Percentiles rank a stretch among this genome's conserved stretches.
Evolutionary conservation across 1,139 yeast species (phyloP).

Genomic region (Geotrichum bryndzae): DNA sequence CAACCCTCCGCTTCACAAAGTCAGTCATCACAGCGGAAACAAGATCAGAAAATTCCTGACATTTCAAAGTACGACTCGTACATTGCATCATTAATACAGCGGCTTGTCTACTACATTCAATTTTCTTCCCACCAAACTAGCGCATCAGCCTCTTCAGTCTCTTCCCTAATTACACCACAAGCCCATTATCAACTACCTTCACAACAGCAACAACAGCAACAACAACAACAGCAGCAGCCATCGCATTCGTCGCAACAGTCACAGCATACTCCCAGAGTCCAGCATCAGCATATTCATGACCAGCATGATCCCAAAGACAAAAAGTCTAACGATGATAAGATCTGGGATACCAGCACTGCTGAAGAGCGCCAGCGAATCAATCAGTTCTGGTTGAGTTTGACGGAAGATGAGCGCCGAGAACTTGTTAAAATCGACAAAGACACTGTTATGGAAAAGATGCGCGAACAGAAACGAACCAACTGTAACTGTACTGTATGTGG

Average conservation of each 20-base stretch:
- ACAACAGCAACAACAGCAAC: slow-evolving; percentile 3
- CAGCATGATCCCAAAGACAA: slow-evolving; percentile 15
- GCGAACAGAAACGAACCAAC: slow-evolving; percentile 47
- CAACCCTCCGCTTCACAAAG: slow-evolving; percentile 7
- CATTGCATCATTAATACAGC: slow-evolving; percentile 15
- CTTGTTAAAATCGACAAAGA: slow-evolving; percentile 65
- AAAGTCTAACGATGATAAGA: slow-evolving; percentile 32
- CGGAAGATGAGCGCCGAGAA: slow-evolving; percentile 53
- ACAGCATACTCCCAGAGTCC: not conserved
- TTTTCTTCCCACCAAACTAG: slow-evolving; percentile 10
- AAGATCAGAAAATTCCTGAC: slow-evolving; percentile 4
- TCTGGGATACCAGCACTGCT: slow-evolving; percentile 55
- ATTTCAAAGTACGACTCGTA: not conserved
- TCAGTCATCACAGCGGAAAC: slow-evolving; percentile 17
- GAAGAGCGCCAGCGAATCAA: slow-evolving; percentile 56
- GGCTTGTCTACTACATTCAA: slow-evolving; percentile 12
- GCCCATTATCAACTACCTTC: not conserved
- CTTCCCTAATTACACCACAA: slow-evolving; percentile 4
- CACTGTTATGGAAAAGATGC: slow-evolving; percentile 60
- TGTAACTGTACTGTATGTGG: slow-evolving; percentile 84
- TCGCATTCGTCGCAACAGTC: slow-evolving; percentile 9
- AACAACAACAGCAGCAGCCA: not conserved
- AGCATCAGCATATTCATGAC: slow-evolving; percentile 12
- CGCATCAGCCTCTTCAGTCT: slow-evolving; percentile 3
- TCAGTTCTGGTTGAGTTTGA: slow-evolving; percentile 65